phyloP scores from a whole-genome alignment of 805 yeast species.

The Clavispora vitiphila region DNA sequence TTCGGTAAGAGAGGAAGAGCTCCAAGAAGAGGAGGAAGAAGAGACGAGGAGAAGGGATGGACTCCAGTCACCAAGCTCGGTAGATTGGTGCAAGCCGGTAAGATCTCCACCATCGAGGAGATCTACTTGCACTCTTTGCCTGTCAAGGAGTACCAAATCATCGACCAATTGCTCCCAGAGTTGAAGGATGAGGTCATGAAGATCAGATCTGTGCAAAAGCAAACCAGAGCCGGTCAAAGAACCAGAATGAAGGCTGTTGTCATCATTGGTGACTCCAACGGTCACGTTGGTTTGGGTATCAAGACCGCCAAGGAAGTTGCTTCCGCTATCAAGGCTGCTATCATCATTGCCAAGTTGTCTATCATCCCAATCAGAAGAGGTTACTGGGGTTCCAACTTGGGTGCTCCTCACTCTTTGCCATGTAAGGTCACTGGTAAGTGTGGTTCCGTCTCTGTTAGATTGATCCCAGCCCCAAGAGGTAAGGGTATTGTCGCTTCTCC shows the following conservation, averaged over 20 bases:
- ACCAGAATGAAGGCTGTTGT: conserved; percentile 99
- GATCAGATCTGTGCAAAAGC: conserved; percentile 99
- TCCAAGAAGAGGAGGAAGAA: conserved; percentile 58
- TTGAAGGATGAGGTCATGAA: conserved; percentile 99
- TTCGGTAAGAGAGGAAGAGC: conserved; percentile 54
- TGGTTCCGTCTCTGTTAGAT: conserved; percentile 98
- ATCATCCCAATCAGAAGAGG: conserved; percentile 99
- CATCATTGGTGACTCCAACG: conserved; percentile 98
- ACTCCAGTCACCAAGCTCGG: conserved; percentile 99
- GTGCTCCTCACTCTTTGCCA: conserved; percentile 98
- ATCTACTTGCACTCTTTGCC: conserved; percentile 99
- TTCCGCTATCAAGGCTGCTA: conserved; percentile 99
- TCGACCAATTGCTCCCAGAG: conserved; percentile 92
- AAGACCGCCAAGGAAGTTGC: conserved; percentile 99
- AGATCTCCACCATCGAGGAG: conserved; percentile 94
- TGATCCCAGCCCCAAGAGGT: conserved; percentile 99
- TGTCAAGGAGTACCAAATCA: conserved; percentile 98
- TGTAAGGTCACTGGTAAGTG: conserved; percentile 99
- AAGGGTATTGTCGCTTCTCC: conserved; percentile 99
- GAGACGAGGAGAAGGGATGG: conserved; percentile 98
- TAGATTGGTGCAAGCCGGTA: conserved; percentile 98
- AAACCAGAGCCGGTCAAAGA: conserved; percentile 99
- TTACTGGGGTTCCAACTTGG: conserved; percentile 99
- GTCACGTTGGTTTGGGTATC: conserved; percentile 99
- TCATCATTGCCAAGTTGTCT: conserved; percentile 97